phyloP scores from a whole-genome alignment of 768 basidiomycete genomes.

The Trametes maxima region DNA sequence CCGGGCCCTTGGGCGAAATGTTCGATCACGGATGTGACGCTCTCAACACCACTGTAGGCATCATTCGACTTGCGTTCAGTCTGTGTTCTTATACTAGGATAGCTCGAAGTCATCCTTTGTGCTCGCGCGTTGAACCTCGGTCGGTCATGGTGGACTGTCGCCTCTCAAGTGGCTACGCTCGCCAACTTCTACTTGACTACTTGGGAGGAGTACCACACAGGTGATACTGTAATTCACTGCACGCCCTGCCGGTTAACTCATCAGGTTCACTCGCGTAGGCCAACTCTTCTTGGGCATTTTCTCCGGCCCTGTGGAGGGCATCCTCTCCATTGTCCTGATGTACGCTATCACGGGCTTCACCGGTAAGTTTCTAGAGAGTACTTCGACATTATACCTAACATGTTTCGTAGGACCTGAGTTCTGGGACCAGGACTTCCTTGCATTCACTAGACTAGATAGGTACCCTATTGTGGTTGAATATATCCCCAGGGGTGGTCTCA shows the following conservation, averaged over 20 bases:
- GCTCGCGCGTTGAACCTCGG: conserved; percentile 88
- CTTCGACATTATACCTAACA: neutral
- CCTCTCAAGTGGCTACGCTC: conserved; percentile 71
- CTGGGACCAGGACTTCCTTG: conserved; percentile 75
- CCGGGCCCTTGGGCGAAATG: conserved; percentile 96
- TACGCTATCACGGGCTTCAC: conserved; percentile 78
- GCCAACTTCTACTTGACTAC: conserved; percentile 76
- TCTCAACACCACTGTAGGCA: conserved; percentile 85
- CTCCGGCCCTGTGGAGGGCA: conserved; percentile 96
- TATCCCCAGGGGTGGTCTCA: conserved; percentile 73
- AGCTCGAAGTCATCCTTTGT: conserved; percentile 88
- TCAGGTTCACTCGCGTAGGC: conserved; percentile 43
- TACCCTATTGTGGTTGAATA: conserved; percentile 47
- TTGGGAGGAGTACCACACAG: conserved; percentile 89
- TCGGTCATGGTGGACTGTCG: conserved; percentile 96
- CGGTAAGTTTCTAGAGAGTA: conserved; percentile 43
- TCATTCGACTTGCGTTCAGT: neutral
- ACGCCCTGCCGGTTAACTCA: neutral
- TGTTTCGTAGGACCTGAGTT: conserved; percentile 66
- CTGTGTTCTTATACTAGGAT: conserved; percentile 2
- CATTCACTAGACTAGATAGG: conserved; percentile 56
- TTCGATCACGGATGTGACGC: conserved; percentile 98
- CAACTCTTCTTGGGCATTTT: conserved; percentile 90
- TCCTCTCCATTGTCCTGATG: conserved; percentile 78
- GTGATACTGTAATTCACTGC: conserved; percentile 36